phyloP scores from a whole-genome alignment of 2,329 filamentous ascomycete species.

The Clarireedia paspali region DNA sequence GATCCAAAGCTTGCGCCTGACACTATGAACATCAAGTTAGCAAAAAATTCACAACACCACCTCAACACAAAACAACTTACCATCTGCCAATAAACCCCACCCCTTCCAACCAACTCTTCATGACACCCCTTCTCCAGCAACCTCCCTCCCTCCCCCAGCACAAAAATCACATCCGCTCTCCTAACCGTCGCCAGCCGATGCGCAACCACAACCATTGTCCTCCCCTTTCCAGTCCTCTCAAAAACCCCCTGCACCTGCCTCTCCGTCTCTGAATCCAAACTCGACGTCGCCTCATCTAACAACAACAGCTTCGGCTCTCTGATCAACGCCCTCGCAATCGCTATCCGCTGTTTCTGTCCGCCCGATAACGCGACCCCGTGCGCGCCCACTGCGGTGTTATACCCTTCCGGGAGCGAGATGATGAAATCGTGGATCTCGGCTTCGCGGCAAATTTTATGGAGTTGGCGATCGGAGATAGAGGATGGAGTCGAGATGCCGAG shows the following conservation, averaged over 20 bases:
- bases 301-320: slow-evolving; percentile 44
- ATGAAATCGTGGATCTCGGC: slow-evolving; percentile 45
- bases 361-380: slow-evolving; percentile 42
- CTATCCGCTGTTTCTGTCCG: slow-evolving; percentile 48
- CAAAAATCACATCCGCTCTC: slow-evolving; percentile 44
- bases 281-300: slow-evolving; percentile 51
- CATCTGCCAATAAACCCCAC: slow-evolving; percentile 27
- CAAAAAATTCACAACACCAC: not conserved
- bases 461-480: slow-evolving; percentile 37
- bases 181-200: slow-evolving; percentile 71
- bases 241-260: slow-evolving; percentile 57
- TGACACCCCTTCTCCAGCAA: slow-evolving; percentile 25
- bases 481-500: slow-evolving; percentile 45
- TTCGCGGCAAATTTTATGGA: slow-evolving; percentile 39
- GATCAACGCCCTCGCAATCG: slow-evolving; percentile 46
- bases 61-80: slow-evolving; percentile 10
- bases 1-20: slow-evolving; percentile 14
- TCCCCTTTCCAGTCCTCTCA: slow-evolving; percentile 53
- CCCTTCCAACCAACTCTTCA: slow-evolving; percentile 15
- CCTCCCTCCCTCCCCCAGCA: slow-evolving; percentile 22
- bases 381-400: slow-evolving; percentile 39
- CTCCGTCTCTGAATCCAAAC: slow-evolving; percentile 49
- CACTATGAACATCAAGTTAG: slow-evolving; percentile 11
- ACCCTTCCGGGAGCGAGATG: slow-evolving; percentile 29
- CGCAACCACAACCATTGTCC: slow-evolving; percentile 70